Evolutionary conservation across 148 eudicot species (phyloP), one percentile per base, ranked within the genome.

Genomic region (Chenopodium formosanum): DNA sequence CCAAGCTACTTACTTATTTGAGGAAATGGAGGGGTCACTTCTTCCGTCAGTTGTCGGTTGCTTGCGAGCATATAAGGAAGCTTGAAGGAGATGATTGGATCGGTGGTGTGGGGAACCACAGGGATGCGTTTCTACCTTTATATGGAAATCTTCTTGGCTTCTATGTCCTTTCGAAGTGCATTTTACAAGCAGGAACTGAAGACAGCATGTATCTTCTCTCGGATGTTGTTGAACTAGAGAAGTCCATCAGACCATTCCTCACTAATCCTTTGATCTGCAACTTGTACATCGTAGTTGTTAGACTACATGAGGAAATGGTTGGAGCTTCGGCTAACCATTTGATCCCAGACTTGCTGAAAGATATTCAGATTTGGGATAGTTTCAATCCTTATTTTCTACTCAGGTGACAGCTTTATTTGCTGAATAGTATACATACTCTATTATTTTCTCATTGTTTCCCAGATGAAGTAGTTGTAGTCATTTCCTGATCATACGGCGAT

Each of bases 71-170:
- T 79, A 48, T 83, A 0, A 75, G 47, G 70, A 88, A 83, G 75
- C 88, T 83, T 13, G 90, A 85, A 70, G 89, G 80, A 68, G 80
- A 80, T 60, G 89, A 89, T 78, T 96, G 99, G 99, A 85, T 94
- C 19, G 92, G 97, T 70, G 96, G 99, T 44, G 83, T 91, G 73
- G 97, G 98, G 22, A 96, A 96, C 82, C 98, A 96, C 81, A 96
- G 90, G 84, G 99, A 96, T 85, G 93, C 94, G 25, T 96, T 96
- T 85, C 84, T 94, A 29, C 99, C 98, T 22, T 19, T 96, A 12
- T 96, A 96, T 82, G 97, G 89, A 37, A 94, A 92, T 89, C 88
- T 96, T 78, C 92, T 94, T 7, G 95, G 90, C 52, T 69, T 94
- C 63, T 89, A 88, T 81, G 90, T 89, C 66, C 80, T 96, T 52